Base-by-base conservation (phyloP, 2,329 filamentous ascomycete species). In the Monosporascus sp. region DNA sequence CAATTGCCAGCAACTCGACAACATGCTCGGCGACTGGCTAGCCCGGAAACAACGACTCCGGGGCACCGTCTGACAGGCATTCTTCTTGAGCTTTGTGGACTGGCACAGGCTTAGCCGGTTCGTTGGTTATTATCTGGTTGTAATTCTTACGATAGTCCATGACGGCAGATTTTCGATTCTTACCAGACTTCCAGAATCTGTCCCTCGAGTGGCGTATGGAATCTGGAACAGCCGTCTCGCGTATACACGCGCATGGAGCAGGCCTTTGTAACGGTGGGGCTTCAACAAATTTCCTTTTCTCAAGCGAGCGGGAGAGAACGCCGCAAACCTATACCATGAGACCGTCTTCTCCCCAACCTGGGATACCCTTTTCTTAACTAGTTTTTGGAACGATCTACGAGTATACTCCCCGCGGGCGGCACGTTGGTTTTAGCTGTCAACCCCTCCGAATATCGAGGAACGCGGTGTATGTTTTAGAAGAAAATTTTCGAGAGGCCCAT, bases 21-120 rank as follows among this genome's bases (percentile, higher is more conserved):
- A 88, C 20, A 85, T 96, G 82, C 80, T 96, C 45, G 87, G 87
- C 60, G 86, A 89, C 64, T 92, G 90, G 86, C 77, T 96, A 64
- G 79, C 88, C 68, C 75, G 86, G 67, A 79, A 91, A 76, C 77
- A 85, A 78, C 74, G 86, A 74, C 63, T 80, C 66, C 70, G 83
- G 72, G 76, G 78, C 48, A 70, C 72, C 18, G 66, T 78, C 51
- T 81, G 62, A 65, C 20, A 47, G 51, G 49, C 15, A 53, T 53
- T 48, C n/a, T 52, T 57, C 50, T 50, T 31, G 48, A 28, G 49
- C 51, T 60, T 48, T 15, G 45, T 17, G 20, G 14, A 14, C 48
- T 37, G 51, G 17, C 17, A 46, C 49, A 50, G 48, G 48, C 44
- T 47, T 26, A 35, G 49, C 38, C 22, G 26, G 44, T 20, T 8